Evolutionary conservation across 1,284 basidiomycete species (phyloP).

Genomic region (Apiotrichum gamsii): DNA sequence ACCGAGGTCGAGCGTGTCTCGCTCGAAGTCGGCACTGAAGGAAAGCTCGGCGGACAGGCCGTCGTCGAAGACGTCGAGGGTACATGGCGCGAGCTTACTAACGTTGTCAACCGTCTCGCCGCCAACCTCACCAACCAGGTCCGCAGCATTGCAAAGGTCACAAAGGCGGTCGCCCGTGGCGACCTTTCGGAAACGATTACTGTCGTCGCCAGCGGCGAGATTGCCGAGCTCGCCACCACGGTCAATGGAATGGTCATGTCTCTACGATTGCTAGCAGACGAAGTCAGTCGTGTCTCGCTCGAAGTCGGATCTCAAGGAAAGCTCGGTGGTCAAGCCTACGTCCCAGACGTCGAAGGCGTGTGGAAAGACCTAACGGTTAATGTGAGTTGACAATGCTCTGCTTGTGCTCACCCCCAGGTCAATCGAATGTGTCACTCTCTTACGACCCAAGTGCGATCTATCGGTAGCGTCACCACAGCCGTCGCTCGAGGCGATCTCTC

Average conservation of each 20-base stretch:
- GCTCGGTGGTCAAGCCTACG: conserved; percentile 79
- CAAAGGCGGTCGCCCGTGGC: conserved; percentile 94
- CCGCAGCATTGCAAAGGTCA: conserved; percentile 87
- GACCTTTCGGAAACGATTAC: conserved; percentile 95
- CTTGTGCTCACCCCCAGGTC: conserved; percentile 52
- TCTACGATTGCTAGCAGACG: conserved; percentile 81
- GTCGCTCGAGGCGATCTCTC: conserved; percentile 60
- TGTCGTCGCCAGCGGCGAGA: conserved; percentile 93
- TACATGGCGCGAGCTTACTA: conserved; percentile 85
- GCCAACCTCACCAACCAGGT: conserved; percentile 92
- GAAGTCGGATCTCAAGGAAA: conserved; percentile 89
- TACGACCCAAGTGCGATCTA: conserved; percentile 89
- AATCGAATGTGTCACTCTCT: conserved; percentile 90
- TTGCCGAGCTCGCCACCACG: conserved; percentile 93
- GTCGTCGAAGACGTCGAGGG: conserved; percentile 88
- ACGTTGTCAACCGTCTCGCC: conserved; percentile 86
- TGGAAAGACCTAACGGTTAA: conserved; percentile 88
- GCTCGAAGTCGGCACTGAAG: conserved; percentile 88
- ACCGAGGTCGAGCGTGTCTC: conserved; percentile 54
- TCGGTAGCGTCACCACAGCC: conserved; percentile 85
- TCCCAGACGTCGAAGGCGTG: conserved; percentile 90
- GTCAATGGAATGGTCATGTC: conserved; percentile 97
- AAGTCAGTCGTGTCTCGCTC: conserved; percentile 91
- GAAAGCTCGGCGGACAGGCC: conserved; percentile 87
- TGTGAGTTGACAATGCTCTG: conserved; percentile 50